Evolutionary conservation across 371 early-diverging fungal species (phyloP).

Genomic region (Catenaria anguillulae): DNA sequence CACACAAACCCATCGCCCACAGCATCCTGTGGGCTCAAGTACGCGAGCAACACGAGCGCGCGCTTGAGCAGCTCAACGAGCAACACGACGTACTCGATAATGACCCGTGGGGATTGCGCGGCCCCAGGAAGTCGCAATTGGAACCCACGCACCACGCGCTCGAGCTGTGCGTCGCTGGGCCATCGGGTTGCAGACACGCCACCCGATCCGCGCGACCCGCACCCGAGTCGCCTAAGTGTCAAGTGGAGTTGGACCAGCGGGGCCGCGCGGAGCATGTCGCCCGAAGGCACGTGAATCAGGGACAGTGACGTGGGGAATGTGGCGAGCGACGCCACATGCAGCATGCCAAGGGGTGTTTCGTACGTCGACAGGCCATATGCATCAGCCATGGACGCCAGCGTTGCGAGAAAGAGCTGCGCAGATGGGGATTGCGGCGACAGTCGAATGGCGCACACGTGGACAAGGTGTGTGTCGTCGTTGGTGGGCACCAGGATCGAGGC

Average conservation of each 20-base stretch:
- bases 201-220: background rate
- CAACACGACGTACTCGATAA: background rate
- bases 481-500: background rate
- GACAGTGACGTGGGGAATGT: background rate
- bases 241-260: background rate
- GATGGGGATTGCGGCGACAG: background rate
- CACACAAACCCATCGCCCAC: background rate
- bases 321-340: background rate
- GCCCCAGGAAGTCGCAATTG: background rate
- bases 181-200: background rate
- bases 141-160: background rate
- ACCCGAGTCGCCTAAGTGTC: background rate
- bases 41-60: background rate
- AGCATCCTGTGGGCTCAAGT: background rate
- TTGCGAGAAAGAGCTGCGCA: background rate
- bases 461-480: background rate
- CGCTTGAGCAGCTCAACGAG: background rate
- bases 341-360: background rate
- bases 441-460: background rate
- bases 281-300: background rate
- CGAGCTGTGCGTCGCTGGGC: background rate
- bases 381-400: background rate
- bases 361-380: background rate
- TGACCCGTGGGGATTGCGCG: background rate
- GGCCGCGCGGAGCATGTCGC: background rate